Percentiles rank a stretch among this genome's conserved stretches.
Evolutionary conservation across 345 rosid species (phyloP).

Genomic region (Brassica incana): DNA sequence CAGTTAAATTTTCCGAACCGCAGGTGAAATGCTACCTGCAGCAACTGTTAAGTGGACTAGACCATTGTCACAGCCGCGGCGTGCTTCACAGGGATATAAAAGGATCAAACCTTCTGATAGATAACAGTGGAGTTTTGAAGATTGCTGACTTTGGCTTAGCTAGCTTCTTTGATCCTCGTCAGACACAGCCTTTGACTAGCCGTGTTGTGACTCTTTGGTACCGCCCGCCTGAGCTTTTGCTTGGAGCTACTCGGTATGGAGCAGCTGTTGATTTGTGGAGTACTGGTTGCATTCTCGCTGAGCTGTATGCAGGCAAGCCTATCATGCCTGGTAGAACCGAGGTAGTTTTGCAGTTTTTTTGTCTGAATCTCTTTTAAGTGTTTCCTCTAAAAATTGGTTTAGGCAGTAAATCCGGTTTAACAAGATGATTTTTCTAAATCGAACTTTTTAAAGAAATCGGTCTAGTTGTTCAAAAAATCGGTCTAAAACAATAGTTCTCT

Average conservation of each 20-base stretch:
- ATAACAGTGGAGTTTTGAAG: slow-evolving; percentile 84
- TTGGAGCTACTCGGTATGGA: slow-evolving; percentile 92
- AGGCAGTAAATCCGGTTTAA: background rate
- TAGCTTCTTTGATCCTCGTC: slow-evolving; percentile 76
- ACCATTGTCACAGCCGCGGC: slow-evolving; percentile 93
- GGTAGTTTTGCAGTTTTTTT: slow-evolving; percentile 44
- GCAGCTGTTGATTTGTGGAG: slow-evolving; percentile 98
- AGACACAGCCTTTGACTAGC: slow-evolving; percentile 78
- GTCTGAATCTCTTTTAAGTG: background rate
- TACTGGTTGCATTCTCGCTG: slow-evolving; percentile 95
- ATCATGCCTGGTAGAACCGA: slow-evolving; percentile 99
- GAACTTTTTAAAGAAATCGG: too few relatives aligned
- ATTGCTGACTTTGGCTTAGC: slow-evolving; percentile 98
- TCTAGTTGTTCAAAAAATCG: too few relatives aligned
- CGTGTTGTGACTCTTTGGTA: slow-evolving; percentile 99
- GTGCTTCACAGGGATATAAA: slow-evolving; percentile 95
- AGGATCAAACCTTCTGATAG: slow-evolving; percentile 92
- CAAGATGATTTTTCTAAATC: too few relatives aligned
- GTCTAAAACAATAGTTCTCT: background rate
- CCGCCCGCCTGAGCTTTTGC: slow-evolving; percentile 94
- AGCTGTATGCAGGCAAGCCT: slow-evolving; percentile 94
- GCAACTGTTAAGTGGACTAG: slow-evolving; percentile 82
- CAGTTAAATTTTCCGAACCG: slow-evolving; percentile 79
- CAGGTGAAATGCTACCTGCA: slow-evolving; percentile 99
- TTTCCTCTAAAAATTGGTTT: background rate